Evolutionary conservation across 1,139 yeast genomes (phyloP), one percentile per base, ranked within the genome.

Genomic region (Taphrina wiesneri): DNA sequence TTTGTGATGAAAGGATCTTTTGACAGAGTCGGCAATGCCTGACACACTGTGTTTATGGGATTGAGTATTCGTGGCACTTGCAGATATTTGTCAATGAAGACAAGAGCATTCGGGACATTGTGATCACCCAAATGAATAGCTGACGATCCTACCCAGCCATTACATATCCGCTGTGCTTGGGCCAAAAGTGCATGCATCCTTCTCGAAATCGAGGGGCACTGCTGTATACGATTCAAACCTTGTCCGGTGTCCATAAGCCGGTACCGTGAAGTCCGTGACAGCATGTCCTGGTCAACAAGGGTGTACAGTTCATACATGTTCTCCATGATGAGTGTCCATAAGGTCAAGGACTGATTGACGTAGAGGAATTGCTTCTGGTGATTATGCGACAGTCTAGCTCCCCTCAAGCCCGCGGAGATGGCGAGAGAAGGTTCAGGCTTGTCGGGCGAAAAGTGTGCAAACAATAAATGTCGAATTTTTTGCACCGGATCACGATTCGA

Each of bases 81-180:
- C 34, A 86, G 82, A 73, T 87, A 87, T 74, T 87, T 87, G 75
- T 87, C 92, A 61, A 87, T 75, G 77, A 87, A 87, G 74, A 86
- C 86, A 67, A 87, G 75, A 0, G 92, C 90, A 73, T 87, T 87
- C 0, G 93, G 93, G 3, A 87, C 93, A 0, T 90, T 87, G 70
- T 85, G 86, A 74, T 87, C 93, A 43, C 92, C 93, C 26, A 87
- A 72, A 75, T 87, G 93, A 25, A 87, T 87, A 30, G 86, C 91
- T 19, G 87, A 83, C 6, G 89, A 85, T 1, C 93, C 93, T 52
- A 87, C 86, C 91, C 92, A 87, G 2, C 82, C 76, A 45, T 65
- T 63, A 21, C 87, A 83, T 64, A 81, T 81, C 36, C 80, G 75
- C 72, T 87, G 88, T 59, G 88, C 87, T 68, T 84, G 85, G 19